Conservation (phyloP, 768 basidiomycete species). For the Tulasnella sp. region DNA sequence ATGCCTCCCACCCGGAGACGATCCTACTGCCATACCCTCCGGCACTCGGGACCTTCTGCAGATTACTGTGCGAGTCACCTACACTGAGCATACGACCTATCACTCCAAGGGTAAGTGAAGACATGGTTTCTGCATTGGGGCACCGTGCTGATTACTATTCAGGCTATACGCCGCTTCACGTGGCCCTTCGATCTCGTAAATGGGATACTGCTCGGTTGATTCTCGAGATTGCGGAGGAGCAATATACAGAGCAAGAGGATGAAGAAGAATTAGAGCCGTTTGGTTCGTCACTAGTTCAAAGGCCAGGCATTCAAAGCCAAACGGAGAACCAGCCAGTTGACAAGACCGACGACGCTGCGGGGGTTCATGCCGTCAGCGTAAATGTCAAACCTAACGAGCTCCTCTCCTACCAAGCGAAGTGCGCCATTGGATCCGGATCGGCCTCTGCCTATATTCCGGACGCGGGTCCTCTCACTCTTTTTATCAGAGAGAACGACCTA, state of each 20-base stretch:
- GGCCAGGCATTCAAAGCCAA: neutral
- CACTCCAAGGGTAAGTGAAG: neutral
- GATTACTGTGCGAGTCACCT: neutral
- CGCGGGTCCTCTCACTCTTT: neutral
- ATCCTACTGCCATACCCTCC: neutral
- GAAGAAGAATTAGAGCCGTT: conserved; percentile 28
- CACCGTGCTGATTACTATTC: neutral
- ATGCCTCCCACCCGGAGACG: conserved; percentile 46
- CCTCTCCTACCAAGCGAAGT: neutral
- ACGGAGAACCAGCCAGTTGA: conserved; percentile 36
- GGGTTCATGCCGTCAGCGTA: conserved; percentile 41
- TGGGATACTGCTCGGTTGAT: conserved; percentile 60
- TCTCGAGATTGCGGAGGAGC: conserved; percentile 53
- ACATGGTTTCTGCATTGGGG: no score
- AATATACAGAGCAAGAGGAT: conserved; percentile 42
- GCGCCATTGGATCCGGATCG: neutral
- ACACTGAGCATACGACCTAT: conserved; percentile 30
- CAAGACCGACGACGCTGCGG: conserved; percentile 53
- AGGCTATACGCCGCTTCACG: conserved; percentile 31
- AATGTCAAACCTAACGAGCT: neutral
- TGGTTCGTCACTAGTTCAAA: no score
- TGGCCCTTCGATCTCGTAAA: conserved; percentile 47
- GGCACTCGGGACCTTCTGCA: conserved; percentile 11
- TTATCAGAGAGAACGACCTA: neutral
- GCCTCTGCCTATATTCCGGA: neutral